Conservation (phyloP, 805 yeast genomes). For the Starmerella asiatica region DNA sequence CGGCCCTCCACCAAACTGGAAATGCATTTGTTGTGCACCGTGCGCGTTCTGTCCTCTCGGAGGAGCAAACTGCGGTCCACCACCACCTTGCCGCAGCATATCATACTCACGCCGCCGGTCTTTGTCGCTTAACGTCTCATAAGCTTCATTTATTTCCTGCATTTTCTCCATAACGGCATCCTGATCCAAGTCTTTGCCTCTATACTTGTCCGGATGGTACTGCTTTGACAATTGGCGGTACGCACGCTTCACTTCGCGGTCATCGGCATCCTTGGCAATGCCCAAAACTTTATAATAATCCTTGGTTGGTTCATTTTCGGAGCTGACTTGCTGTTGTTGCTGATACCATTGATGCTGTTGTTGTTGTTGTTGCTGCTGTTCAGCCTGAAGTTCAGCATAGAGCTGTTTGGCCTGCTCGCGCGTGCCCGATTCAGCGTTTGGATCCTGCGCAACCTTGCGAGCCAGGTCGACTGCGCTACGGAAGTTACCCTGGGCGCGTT, state of each 20-base stretch:
- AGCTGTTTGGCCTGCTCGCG: constrained; percentile 15
- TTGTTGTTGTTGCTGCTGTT: constrained; percentile 19
- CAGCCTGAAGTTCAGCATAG: constrained; percentile 21
- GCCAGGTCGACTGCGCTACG: constrained; percentile 22
- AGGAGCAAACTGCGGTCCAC: constrained; percentile 4
- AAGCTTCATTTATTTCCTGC: constrained; percentile 88
- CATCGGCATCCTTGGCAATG: constrained; percentile 51
- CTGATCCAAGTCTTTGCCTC: constrained; percentile 43
- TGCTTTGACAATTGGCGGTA: constrained; percentile 64
- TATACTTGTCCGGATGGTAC: constrained; percentile 87
- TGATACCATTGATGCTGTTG: neutral
- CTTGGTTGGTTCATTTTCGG: constrained; percentile 31
- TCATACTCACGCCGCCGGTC: constrained; percentile 57
- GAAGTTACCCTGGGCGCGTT: constrained; percentile 17
- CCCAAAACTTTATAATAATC: constrained; percentile 76
- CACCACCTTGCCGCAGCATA: constrained; percentile 15
- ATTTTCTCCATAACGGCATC: constrained; percentile 68
- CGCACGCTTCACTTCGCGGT: constrained; percentile 62
- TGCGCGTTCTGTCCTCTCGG: neutral
- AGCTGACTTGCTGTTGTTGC: constrained; percentile 3
- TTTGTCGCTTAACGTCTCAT: constrained; percentile 64
- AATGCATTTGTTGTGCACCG: neutral
- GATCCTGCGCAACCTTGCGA: constrained; percentile 11
- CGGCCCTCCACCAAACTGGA: neutral
- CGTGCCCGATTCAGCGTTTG: constrained; percentile 13